phyloP scores from a whole-genome alignment of 495 filamentous ascomycete genomes.

The Filosporella fistucella region DNA sequence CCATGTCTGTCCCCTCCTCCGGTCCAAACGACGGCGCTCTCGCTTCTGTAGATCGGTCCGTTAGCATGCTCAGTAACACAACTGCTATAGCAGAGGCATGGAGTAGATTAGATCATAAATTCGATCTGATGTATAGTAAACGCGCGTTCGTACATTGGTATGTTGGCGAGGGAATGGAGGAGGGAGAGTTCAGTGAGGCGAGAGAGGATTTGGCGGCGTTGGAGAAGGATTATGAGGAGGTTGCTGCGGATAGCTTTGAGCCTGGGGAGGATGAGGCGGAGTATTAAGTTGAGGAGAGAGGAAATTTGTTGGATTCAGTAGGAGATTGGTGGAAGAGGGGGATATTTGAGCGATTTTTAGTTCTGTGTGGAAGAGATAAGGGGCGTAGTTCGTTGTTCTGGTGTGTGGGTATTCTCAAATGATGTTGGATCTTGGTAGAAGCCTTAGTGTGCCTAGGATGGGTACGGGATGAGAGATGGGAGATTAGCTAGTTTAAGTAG shows the following conservation, averaged over 20 bases:
- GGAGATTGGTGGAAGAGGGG: no score
- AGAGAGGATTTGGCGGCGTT: conserved; percentile 86
- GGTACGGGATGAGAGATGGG: no score
- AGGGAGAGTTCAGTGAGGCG: conserved; percentile 89
- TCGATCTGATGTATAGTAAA: conserved; percentile 97
- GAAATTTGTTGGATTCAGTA: no score
- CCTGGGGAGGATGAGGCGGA: conserved; percentile 59
- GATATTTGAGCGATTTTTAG: no score
- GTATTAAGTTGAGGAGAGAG: no score
- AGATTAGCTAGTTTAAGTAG: no score
- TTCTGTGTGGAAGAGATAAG: no score
- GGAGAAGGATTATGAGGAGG: conserved; percentile 91
- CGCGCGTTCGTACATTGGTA: conserved; percentile 96
- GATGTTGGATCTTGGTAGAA: no score
- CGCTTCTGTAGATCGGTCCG: conserved; percentile 78
- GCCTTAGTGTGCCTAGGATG: no score
- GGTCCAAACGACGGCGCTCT: conserved; percentile 57
- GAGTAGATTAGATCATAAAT: conserved; percentile 86
- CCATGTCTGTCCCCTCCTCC: conserved; percentile 64
- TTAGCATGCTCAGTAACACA: conserved; percentile 90
- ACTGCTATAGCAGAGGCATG: conserved; percentile 90
- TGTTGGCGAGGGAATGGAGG: conserved; percentile 94
- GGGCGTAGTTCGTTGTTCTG: no score
- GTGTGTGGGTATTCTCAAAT: no score
- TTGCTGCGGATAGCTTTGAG: conserved; percentile 67